phyloP scores from a whole-genome alignment of 139 green algal species.

The Axilococcus clingmanii region DNA sequence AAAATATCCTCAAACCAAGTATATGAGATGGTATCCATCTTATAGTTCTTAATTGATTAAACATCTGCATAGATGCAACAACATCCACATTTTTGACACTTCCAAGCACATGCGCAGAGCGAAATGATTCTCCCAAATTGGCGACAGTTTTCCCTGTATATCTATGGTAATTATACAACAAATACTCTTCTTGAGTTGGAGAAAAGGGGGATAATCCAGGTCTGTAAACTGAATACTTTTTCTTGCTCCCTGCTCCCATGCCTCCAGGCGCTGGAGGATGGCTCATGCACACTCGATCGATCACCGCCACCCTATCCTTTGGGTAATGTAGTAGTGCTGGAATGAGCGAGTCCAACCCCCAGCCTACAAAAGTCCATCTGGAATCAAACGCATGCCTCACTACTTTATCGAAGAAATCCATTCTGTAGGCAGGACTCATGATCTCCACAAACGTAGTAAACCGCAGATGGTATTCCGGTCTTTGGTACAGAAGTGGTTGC shows the following conservation, averaged over 20 bases:
- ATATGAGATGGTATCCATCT: no score
- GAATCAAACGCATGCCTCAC: neutral
- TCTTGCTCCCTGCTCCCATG: neutral
- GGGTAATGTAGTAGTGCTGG: slow-evolving; percentile 30
- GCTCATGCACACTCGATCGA: slow-evolving; percentile 30
- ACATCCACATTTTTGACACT: neutral
- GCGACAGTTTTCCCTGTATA: neutral
- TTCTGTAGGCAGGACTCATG: slow-evolving; percentile 8
- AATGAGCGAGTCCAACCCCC: slow-evolving; percentile 19
- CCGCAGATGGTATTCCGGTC: slow-evolving; percentile 1
- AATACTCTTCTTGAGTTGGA: slow-evolving; percentile 1
- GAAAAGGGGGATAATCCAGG: neutral
- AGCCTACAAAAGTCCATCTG: slow-evolving; percentile 2
- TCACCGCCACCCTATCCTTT: slow-evolving; percentile 21
- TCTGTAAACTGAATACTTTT: neutral
- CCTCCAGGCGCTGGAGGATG: slow-evolving; percentile 4
- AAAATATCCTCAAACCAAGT: no score
- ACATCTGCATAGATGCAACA: neutral
- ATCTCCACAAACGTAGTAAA: slow-evolving; percentile 15
- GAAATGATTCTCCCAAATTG: neutral
- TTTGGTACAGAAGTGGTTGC: neutral
- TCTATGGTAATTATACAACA: neutral
- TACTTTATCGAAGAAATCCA: slow-evolving; percentile 4
- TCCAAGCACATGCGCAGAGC: neutral
- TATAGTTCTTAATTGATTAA: no score